Evolutionary conservation across 257 asterid genomes (phyloP), one percentile per base, ranked within the genome.

Genomic region (Solanum sejunctum): DNA sequence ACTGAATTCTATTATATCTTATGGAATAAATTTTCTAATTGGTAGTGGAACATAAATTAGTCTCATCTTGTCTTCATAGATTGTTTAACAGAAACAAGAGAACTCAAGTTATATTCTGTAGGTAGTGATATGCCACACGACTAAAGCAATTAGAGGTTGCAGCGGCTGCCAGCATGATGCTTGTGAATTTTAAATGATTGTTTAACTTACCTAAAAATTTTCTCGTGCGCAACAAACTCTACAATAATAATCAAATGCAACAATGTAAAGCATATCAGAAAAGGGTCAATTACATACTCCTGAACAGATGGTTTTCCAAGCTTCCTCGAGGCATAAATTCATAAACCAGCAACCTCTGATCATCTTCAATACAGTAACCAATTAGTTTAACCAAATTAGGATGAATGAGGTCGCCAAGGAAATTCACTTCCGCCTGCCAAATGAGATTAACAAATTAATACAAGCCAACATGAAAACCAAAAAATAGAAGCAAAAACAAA

Each of bases 271-370:
- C 63, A 66, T 83, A 64, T 21, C 72, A 49, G 26, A 11, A 26
- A 58, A 85, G 77, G 85, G 61, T 61, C 66, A 85, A 78, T 20
- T 80, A 84, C 95, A 41, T 93, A 97, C 99, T 91, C 91, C 98
- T 95, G 85, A 97, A 97, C 45, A 97, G 91, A 84, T 97, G 99
- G 91, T 95, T 97, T 91, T 97, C 99, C 93, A 97, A 89, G 92
- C 99, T 97, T 91, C 99, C 99, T 72, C 99, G 90, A 18, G 98
- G 98, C 99, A 97, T 93, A 88, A 97, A 97, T 87, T 97, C 99
- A 70, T 97, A 97, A 28, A 89, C 99, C 23, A 97, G 97, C 87
- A 97, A 89, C 93, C 99, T 92, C 84, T 97, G 98, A 84, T 97
- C 96, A 61, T 97, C 99, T 94, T 97, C 99, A 70, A 93, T 95